Evolutionary conservation across 768 basidiomycete genomes (phyloP), one percentile per base, ranked within the genome.

Genomic region (Amanita pallidorosea): DNA sequence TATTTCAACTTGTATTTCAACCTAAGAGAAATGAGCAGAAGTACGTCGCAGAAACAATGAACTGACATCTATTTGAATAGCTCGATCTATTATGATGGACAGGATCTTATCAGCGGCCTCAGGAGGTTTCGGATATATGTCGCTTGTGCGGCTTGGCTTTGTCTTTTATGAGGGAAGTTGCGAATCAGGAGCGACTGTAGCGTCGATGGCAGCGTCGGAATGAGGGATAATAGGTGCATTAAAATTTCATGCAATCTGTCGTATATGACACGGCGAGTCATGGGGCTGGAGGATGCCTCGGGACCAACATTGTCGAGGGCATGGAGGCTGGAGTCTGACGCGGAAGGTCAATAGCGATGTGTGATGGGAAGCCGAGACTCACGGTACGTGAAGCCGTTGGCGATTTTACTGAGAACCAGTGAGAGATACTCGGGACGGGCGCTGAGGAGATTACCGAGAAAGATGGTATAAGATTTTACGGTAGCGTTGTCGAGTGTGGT

Each of bases 1-100:
- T 3, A 92, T 61, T 59, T 94, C 92, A n/a, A 91, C 86, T 62
- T 96, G 94, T 29, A 99, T 93, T 67, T 99, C 95, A 23, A 96
- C 90, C 91, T 94, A 51, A 12, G 8, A 54, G 22, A 49, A 15
- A 47, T 23, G 17, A 47, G 13, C 29, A 41, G 2, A 47, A 5
- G 17, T 22, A 45, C 4, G 27, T 54, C 11, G 17, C 33, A 51
- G 45, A 9, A 7, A 25, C 36, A 18, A 44, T 5, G 34, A 31
- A 74, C 89, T 51, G 60, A 94, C 95, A 65, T 99, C 96, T 52
- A 99, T 93, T 65, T 94, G 85, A 29, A 98, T 83, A 25, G 92
- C 87, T n/a, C 92, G 82, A 64, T 96, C 93, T 20, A 99, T 77
- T 31, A 97, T 88, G 0, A 85, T 83, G 2, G 83, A 84, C 31